Conservation (phyloP, 331 rosid species). For the Rhamnella rubrinervis region DNA sequence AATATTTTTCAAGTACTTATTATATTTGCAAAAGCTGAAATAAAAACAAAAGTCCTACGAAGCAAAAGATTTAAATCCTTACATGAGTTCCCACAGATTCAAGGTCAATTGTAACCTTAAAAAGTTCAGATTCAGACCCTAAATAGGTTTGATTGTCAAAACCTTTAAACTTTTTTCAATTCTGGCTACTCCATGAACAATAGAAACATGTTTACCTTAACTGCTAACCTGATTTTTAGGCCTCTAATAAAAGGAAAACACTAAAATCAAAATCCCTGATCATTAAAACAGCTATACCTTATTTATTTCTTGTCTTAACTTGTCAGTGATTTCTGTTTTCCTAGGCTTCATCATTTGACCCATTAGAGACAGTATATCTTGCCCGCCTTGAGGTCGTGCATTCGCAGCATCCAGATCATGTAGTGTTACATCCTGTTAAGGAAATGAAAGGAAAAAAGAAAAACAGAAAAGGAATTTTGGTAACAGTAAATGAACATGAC, state of each 20-base stretch:
- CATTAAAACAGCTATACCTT: constrained; percentile 50
- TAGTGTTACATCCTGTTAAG: constrained; percentile 69
- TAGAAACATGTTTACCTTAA: not conserved
- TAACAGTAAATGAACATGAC: not conserved
- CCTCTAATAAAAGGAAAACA: not conserved
- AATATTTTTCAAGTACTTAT: no score
- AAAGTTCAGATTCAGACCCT: no score
- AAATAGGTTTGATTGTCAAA: no score
- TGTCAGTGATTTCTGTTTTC: constrained; percentile 95
- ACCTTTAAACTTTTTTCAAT: no score
- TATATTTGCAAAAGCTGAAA: no score
- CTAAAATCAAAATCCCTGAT: not conserved
- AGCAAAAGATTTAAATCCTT: no score
- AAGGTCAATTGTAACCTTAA: no score
- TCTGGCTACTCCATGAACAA: no score
- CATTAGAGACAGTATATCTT: constrained; percentile 91
- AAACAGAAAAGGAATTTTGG: not conserved
- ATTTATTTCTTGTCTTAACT: constrained; percentile 90
- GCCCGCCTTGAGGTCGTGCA: constrained; percentile 97
- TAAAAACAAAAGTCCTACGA: no score
- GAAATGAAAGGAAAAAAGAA: not conserved
- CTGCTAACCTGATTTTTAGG: not conserved
- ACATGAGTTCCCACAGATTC: no score
- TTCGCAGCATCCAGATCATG: constrained; percentile 94
- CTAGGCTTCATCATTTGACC: constrained; percentile 99